Base-by-base conservation (phyloP, 1,284 basidiomycete genomes). In the Psilocybe mexicana region DNA sequence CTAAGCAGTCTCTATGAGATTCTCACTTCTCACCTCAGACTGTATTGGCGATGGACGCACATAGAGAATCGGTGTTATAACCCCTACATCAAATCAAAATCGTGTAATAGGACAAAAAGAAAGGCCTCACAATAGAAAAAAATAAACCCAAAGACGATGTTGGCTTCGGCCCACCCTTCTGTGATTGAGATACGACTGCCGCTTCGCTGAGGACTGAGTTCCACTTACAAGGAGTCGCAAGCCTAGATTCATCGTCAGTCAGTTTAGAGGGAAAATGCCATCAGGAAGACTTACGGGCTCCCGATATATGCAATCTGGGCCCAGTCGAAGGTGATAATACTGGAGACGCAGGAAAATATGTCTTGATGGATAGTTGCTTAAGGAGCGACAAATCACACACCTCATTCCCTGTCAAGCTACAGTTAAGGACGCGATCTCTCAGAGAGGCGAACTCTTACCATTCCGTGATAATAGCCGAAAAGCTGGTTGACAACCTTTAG, bases 121-220 rank as follows among this genome's bases (percentile, higher is more conserved):
- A 58, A 74, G 66, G 26, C 84, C 72, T 53, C 55, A 74, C 85
- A 88, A 71, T 82, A 86, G 73, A 87, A 86, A 52, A 90, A 67
- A n/a, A 91, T 67, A 68, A 94, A 94, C 0, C 90, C 92, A 25
- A 74, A 76, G 14, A 86, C 82, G 43, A 93, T 78, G 71, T 96
- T 96, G 52, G 87, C 89, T 64, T 84, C 83, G 1, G 85, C 84
- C 85, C 84, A 86, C 85, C 83, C 54, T 55, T 11, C 33, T 7
- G 6, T 3, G 18, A 12, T 11, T 48, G 5, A 35, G 18, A 11
- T 14, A 5, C 6, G 26, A n/a, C 10, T 18, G 0, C 18, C 10
- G 23, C 11, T 11, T 8, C 11, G 84, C 0, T 82, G 80, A 2
- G 1, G 14, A 47, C 1, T 3, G 26, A 28, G 11, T 47, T 7